Conservation (phyloP, 441 rosid species). For the California macrophylla region DNA sequence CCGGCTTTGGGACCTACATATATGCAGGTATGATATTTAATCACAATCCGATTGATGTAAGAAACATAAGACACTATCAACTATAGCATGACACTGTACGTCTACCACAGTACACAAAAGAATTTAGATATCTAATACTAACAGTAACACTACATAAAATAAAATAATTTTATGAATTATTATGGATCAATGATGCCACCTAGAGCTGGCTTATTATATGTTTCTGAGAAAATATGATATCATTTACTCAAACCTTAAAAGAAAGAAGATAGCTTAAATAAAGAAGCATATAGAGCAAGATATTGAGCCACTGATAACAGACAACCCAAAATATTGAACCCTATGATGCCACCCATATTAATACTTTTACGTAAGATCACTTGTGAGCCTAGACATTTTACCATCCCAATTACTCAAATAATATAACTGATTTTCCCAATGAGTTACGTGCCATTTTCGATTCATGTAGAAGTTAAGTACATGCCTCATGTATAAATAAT, state of each 20-base stretch:
- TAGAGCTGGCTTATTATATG: neutral
- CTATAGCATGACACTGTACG: too few relatives aligned
- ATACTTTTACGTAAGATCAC: neutral
- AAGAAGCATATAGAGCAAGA: neutral
- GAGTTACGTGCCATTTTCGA: neutral
- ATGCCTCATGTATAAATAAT: neutral
- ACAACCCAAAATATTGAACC: neutral
- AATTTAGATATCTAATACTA: neutral
- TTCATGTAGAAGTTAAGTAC: neutral
- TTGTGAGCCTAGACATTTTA: neutral
- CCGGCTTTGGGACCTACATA: conserved; percentile 84
- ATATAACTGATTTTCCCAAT: neutral
- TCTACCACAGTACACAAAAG: too few relatives aligned
- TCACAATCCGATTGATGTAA: neutral
- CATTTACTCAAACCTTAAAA: neutral
- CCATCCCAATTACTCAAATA: neutral
- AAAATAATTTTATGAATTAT: neutral
- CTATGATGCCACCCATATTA: neutral
- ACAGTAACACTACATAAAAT: neutral
- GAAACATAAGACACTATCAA: neutral
- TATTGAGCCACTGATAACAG: neutral
- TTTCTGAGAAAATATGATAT: neutral
- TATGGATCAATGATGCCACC: neutral
- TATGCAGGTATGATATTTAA: conserved; percentile 16
- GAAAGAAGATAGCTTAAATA: neutral